Evolutionary conservation across 805 yeast genomes (phyloP), one percentile per base, ranked within the genome.

Genomic region (Kregervanrija pseudodelftensis): DNA sequence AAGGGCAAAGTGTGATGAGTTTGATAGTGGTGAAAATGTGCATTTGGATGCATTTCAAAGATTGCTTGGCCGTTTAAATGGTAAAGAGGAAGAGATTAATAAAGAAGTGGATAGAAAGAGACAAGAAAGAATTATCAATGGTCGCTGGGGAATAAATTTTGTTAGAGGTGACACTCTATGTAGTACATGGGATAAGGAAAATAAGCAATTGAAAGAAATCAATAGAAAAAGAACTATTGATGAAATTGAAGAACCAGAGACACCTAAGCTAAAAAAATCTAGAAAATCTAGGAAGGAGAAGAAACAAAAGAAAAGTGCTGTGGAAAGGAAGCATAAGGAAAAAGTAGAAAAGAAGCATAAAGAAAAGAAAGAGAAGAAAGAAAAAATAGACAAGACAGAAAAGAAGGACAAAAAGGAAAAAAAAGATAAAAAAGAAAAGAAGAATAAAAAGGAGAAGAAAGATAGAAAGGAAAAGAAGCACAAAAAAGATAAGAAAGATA

Each of bases 11-110:
- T 74, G 69, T 37, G 93, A 82, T 53, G 86, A 78, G 51, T 79
- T 82, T 54, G 88, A 82, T 54, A 76, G 79, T 51, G 95, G 87
- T 46, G 95, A 87, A 52, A 81, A 91, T 52, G 85, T 89, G 10
- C 96, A 97, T 3, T 71, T 91, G 36, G 98, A 93, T 62, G 95
- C 84, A 3, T 91, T 93, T 60, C 99, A 91, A 67, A 74, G 95
- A 54, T 76, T 91, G 39, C 69, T 91, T 49, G 97, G 97, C 10
- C 76, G 89, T 59, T 72, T 91, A 49, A 91, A 91, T 60, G 97
- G 97, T 39, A 84, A 80, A 53, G 91, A 83, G 57, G 84, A 79
- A 32, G 75, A 72, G 45, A 75, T 85, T 22, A 67, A 68, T 45
- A 68, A 77, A 48, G 90, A 80, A 56, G 64, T 87, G 51, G 91